Conservation (phyloP, 1,284 basidiomycete genomes). For the Trametes sp. region DNA sequence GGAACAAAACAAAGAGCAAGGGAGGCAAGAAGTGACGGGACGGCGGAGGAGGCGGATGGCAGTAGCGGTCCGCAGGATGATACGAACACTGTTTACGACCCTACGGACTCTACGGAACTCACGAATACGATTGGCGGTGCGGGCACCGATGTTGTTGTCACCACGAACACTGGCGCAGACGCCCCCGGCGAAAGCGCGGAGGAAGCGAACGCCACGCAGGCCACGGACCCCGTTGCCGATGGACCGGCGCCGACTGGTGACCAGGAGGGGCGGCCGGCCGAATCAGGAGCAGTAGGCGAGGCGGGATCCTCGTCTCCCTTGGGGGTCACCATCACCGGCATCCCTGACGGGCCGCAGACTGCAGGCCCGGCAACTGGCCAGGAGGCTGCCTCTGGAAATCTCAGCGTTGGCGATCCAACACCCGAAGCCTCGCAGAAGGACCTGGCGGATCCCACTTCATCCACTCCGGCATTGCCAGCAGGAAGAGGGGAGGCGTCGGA, state of each 20-base stretch:
- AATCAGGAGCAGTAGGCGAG: background rate
- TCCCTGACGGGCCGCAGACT: background rate
- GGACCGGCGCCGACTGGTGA: background rate
- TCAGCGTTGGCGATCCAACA: background rate
- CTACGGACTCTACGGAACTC: conserved; percentile 33
- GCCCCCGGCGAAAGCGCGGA: conserved; percentile 7
- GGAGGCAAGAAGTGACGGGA: conserved; percentile 7
- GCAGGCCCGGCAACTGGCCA: background rate
- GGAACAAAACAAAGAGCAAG: conserved; percentile 13
- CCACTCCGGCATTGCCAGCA: background rate
- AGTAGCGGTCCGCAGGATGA: conserved; percentile 13
- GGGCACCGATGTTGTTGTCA: conserved; percentile 27
- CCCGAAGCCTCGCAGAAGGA: background rate
- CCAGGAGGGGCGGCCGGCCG: background rate
- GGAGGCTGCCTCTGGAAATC: background rate
- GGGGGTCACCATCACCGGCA: background rate
- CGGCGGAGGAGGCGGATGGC: conserved; percentile 5
- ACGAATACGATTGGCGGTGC: conserved; percentile 34
- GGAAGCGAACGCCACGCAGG: background rate
- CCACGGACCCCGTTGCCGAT: background rate
- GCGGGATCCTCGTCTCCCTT: background rate
- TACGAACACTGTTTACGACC: conserved; percentile 24
- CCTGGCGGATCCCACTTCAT: background rate
- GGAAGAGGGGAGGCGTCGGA: conserved; percentile 1
- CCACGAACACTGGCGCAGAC: conserved; percentile 11